Evolutionary conservation across 257 asterid species (phyloP), one percentile per base, ranked within the genome.

Genomic region (Nyctanthes arbortristis): DNA sequence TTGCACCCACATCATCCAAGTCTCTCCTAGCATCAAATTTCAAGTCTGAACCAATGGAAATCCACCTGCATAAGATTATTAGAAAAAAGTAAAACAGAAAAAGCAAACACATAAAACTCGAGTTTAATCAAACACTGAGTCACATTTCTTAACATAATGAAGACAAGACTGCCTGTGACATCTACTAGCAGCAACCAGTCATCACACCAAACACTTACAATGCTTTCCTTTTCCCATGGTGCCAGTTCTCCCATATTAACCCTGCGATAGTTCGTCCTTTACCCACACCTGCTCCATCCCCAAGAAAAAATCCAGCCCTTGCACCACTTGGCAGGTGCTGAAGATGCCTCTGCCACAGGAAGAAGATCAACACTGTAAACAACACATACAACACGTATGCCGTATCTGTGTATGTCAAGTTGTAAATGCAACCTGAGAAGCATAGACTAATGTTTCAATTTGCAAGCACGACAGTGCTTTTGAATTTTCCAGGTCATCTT

Each of bases 221-320:
- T 62, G 99, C 88, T 78, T 88, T 89, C 84, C 86, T 85, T 85
- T 97, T 86, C 72, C 80, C 90, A 71, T 78, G 89, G 70, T 88
- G 95, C 99, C 99, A 94, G 73, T 94, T 94, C 75, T 94, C 97
- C 97, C 97, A 89, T 81, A 94, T 94, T 68, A 94, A 78, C 55
- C 99, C 99, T 60, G 97, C 99, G 70, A 94, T 85, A 59, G 97
- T 94, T 81, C 99, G 83, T 55, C 97, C 99, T 85, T 94, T 94
- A 60, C 99, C 99, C 68, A 91, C 94, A 73, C 99, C 97, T 80
- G 99, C 99, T 70, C 97, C 97, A 87, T 94, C 99, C 72, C 99
- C 97, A 65, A 91, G 85, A 79, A 94, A 94, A 89, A 94, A 94
- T 3, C 99, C 99, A 67, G 97, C 99, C 85, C 97, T 85, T 61